These are phyloP conservation scores for Nakazawaea holstii DNA, from an alignment of 805 yeast genomes.

Conservation along the genomic window DNA sequence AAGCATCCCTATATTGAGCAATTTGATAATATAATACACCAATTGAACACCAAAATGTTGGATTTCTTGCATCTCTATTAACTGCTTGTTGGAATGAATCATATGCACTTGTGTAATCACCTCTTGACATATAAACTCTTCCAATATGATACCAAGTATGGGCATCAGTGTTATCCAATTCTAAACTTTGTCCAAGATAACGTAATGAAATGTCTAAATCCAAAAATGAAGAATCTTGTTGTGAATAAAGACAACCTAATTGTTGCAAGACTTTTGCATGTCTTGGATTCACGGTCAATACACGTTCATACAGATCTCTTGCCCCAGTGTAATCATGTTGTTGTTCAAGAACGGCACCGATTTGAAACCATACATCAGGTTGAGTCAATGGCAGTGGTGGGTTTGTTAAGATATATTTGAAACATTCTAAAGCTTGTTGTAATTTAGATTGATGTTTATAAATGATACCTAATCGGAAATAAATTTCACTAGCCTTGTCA, in stretches of 20 bases:
- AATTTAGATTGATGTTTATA: conserved; percentile 92
- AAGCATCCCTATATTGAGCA: conserved; percentile 91
- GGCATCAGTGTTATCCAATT: conserved; percentile 86
- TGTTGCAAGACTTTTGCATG: conserved; percentile 96
- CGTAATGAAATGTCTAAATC: conserved; percentile 81
- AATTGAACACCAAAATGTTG: conserved; percentile 95
- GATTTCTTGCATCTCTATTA: conserved; percentile 92
- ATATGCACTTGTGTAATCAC: conserved; percentile 92
- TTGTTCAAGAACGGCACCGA: conserved; percentile 92
- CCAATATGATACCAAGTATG: conserved; percentile 97
- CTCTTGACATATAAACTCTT: conserved; percentile 93
- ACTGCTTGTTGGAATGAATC: conserved; percentile 99
- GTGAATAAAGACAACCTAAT: conserved; percentile 90
- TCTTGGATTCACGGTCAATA: conserved; percentile 80
- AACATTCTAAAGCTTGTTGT: conserved; percentile 86
- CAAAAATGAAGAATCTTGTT: conserved; percentile 60
- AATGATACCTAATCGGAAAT: conserved; percentile 92
- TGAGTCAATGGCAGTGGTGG: conserved; percentile 96
- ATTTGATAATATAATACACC: conserved; percentile 97
- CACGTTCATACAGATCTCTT: conserved; percentile 92
- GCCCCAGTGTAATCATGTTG: conserved; percentile 90
- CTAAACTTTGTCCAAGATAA: conserved; percentile 80
- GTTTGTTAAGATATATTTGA: conserved; percentile 80
- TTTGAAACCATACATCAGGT: conserved; percentile 98
- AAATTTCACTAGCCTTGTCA: conserved; percentile 94